Evolutionary conservation across 164 flowering plant species (phyloP), one percentile per base, ranked within the genome.

Genomic region (Berberis thunbergii): DNA sequence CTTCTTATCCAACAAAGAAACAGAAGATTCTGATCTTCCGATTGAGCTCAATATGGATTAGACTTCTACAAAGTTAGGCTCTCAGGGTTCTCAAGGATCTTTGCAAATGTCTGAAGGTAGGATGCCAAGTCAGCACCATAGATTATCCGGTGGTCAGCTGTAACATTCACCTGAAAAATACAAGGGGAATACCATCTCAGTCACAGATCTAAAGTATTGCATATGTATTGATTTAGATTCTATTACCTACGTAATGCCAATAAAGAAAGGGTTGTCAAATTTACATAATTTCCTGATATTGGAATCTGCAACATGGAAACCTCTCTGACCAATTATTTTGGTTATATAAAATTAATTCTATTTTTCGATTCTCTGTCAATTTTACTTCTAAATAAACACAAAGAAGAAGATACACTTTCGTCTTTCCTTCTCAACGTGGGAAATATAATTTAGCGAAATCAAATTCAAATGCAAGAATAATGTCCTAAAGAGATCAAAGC

Each of bases 51-150:
- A 46, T 13, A 49, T 41, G 5, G 41, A 41, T 48, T 44, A 64
- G 45, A 43, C 45, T 52, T 66, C 81, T 88, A 91, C 77, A 88
- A 65, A 62, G 97, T 88, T 56, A 91, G 77, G 82, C 81, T 86
- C 7, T 92, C 96, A 1, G 96, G 96, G 66, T 92, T 85, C 78
- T 86, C 84, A 59, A 89, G 57, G 43, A 92, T 85, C 81, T 92
- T 89, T 52, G 95, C 69, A 71, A 92, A 89, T 43, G 98, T 86
- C 76, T 87, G 80, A 43, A 92, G 95, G 80, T 87, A 92, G 49
- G 91, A 87, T 49, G 98, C 95, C 78, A 92, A 80, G 74, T 92
- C 96, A 63, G 96, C 96, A 62, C 96, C 95, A 70, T 92, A 92
- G 63, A 92, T 57, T 44, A 89, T 75, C 50, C 98, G 77, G 76